A percentile compares a stretch with the other conserved stretches of the same genome.
Conservation (phyloP, 2,329 filamentous ascomycete species). For the Diaporthe citri region DNA sequence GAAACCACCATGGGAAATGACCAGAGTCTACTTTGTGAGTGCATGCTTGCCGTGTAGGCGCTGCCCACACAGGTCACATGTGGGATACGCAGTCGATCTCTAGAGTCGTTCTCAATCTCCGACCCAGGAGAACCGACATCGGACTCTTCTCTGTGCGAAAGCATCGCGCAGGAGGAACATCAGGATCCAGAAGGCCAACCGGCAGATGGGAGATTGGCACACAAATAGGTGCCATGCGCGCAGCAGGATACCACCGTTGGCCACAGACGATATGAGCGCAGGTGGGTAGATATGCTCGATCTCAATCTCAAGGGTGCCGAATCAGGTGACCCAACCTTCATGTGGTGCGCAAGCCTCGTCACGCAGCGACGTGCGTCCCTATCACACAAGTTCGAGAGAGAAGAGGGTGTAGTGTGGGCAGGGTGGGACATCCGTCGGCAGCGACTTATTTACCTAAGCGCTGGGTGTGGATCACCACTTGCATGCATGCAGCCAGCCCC, state of each 20-base stretch:
- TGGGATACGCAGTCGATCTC: background rate
- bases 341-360: constrained; percentile 35
- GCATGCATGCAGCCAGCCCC: constrained; percentile 17
- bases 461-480: constrained; percentile 29
- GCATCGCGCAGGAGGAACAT: background rate
- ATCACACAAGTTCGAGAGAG: constrained; percentile 26
- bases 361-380: constrained; percentile 26
- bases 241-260: background rate
- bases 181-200: background rate
- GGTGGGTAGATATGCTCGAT: constrained; percentile 22
- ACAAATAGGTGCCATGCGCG: background rate
- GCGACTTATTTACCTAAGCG: constrained; percentile 32
- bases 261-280: constrained; percentile 7
- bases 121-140: background rate
- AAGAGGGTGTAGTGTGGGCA: constrained; percentile 26
- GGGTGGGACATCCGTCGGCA: background rate
- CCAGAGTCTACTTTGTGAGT: background rate
- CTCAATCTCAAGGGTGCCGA: background rate
- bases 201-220: background rate
- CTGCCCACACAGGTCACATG: background rate
- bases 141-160: background rate
- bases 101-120: background rate
- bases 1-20: background rate
- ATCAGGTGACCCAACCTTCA: constrained; percentile 39
- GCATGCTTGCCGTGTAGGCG: background rate